Evolutionary conservation across 495 filamentous ascomycete genomes (phyloP), one percentile per base, ranked within the genome.

Genomic region (Trypethelium eluteriae): DNA sequence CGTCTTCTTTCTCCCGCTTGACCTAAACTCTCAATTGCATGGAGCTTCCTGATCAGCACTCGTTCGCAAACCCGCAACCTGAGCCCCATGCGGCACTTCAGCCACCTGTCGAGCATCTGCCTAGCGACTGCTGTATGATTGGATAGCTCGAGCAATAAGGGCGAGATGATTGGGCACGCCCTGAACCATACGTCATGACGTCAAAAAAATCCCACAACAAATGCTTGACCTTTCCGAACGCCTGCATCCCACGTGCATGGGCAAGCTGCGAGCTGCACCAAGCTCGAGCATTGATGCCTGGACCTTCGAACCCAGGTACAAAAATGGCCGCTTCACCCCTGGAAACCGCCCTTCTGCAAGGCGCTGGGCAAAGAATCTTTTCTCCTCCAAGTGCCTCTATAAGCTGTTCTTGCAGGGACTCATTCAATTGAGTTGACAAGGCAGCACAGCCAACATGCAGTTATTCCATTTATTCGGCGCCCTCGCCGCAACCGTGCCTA

Each of bases 391-490:
- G 7, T 56, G 53, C 53, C 44, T 6, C 39, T 25, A 34, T 39
- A 14, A 36, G 35, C 66, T 63, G 47, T 16, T 25, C 35, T 4
- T 3, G 32, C 9, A 5, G 18, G 36, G 7, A 59, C 53, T 59
- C 53, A 59, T 59, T 59, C 6, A 59, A 36, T 59, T 59, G 53
- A 59, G 53, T 59, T 34, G 53, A 59, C 6, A 59, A 59, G 53
- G 39, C 49, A 18, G 35, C 2, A 18, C 38, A 11, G 47, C 34
- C 46, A 68, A 38, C 38, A 69, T 69, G 67, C 62, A 69, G 44
- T 39, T 66, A 34, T 53, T 65, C 46, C n/a, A 53, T 35, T 2
- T 69, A 9, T 25, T 41, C 39, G 53, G 16, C 9, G 53, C 66
- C 14, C 64, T 66, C 35, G 62, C 62, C 36, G 44, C 62, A 6